phyloP scores from a whole-genome alignment of 306 rosid species.

The Corylus avellana region DNA sequence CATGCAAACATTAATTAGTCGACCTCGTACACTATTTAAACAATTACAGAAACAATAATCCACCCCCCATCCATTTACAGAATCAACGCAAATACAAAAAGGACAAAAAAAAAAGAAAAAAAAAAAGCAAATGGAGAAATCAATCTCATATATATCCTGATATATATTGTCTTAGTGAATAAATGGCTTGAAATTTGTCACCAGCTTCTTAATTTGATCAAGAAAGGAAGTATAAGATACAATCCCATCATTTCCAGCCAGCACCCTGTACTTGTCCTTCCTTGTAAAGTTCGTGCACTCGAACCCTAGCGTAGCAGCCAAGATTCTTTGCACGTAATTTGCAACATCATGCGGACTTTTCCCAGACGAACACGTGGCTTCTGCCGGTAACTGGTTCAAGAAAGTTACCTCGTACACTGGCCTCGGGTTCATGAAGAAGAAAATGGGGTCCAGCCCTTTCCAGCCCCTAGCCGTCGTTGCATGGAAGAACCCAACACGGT shows the following conservation, averaged over 20 bases:
- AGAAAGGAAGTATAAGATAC: conserved; percentile 46
- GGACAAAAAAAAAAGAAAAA: not conserved
- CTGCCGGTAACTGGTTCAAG: conserved; percentile 79
- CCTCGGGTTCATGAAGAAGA: conserved; percentile 94
- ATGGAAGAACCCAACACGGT: conserved; percentile 87
- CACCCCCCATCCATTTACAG: not conserved
- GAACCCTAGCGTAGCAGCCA: conserved; percentile 84
- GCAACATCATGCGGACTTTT: conserved; percentile 93
- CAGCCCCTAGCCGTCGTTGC: conserved; percentile 94
- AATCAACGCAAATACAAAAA: not conserved
- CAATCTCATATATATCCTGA: not conserved
- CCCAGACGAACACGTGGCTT: conserved; percentile 86
- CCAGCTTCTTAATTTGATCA: conserved; percentile 50
- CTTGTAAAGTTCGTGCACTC: conserved; percentile 90
- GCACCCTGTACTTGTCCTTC: conserved; percentile 79
- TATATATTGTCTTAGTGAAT: conserved; percentile 26
- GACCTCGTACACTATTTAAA: conserved; percentile 1
- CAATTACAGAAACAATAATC: conserved; percentile 6
- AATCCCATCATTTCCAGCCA: conserved; percentile 93
- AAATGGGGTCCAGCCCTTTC: conserved; percentile 81
- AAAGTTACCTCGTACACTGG: conserved; percentile 91
- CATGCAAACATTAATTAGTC: no score
- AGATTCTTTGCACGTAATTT: conserved; percentile 81
- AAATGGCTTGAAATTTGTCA: conserved; percentile 52
- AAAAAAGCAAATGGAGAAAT: not conserved